These are phyloP conservation scores for Kluyveromyces lactis DNA, from an alignment of 805 yeast genomes.

Conservation along the genomic window DNA sequence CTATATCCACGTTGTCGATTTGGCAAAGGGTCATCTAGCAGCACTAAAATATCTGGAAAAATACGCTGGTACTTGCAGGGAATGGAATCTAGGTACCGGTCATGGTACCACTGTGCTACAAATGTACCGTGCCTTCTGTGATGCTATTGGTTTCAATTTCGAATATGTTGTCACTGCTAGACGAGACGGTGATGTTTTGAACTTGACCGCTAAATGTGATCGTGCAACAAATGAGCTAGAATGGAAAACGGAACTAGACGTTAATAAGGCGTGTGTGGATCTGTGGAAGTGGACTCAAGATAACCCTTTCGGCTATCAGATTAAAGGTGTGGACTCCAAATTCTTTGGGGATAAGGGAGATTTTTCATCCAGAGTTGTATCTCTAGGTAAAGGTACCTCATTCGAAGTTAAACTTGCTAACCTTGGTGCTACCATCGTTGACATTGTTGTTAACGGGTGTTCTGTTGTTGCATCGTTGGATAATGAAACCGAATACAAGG, in stretches of 20 bases:
- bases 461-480: slow-evolving; percentile 35
- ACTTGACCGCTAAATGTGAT: slow-evolving; percentile 62
- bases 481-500: slow-evolving; percentile 24
- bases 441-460: slow-evolving; percentile 32
- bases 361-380: slow-evolving; percentile 24
- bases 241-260: slow-evolving; percentile 50
- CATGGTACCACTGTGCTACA: slow-evolving; percentile 73
- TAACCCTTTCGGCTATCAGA: slow-evolving; percentile 54
- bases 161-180: slow-evolving; percentile 60
- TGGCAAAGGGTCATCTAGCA: slow-evolving; percentile 69
- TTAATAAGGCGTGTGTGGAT: slow-evolving; percentile 61
- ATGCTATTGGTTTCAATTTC: slow-evolving; percentile 54
- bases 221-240: slow-evolving; percentile 58
- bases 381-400: slow-evolving; percentile 25
- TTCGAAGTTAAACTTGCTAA: slow-evolving; percentile 38
- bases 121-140: slow-evolving; percentile 54
- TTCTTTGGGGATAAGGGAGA: slow-evolving; percentile 11
- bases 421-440: slow-evolving; percentile 44
- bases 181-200: slow-evolving; percentile 68
- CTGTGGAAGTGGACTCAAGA: slow-evolving; percentile 71
- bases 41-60: slow-evolving; percentile 49
- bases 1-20: slow-evolving; percentile 73
- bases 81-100: slow-evolving; percentile 82
- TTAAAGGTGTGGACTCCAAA: slow-evolving; percentile 18
- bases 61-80: slow-evolving; percentile 51